Conservation (phyloP, 768 basidiomycete genomes). For the Suillus sp. region DNA sequence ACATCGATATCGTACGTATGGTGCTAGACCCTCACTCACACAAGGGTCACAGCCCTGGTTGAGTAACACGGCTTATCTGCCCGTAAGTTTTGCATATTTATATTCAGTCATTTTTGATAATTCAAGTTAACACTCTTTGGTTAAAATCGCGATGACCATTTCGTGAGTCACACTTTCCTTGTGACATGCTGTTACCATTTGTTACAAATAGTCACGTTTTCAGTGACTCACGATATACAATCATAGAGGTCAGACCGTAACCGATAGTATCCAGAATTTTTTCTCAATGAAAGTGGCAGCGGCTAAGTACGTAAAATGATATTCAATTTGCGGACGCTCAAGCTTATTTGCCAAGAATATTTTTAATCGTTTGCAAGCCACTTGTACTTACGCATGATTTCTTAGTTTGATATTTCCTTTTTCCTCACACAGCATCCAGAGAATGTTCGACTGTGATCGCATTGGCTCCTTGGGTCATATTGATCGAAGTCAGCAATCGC, state of each 20-base stretch:
- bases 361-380: constrained; percentile 13
- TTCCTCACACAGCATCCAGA: neutral
- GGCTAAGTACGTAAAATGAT: constrained; percentile 47
- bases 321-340: constrained; percentile 35
- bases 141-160: too few species aligned
- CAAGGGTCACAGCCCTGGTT: constrained; percentile 31
- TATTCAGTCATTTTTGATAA: neutral
- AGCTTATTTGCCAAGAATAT: constrained; percentile 41
- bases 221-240: too few species aligned
- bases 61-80: constrained; percentile 18
- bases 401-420: neutral
- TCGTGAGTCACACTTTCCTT: too few species aligned
- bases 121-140: neutral
- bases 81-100: constrained; percentile 26
- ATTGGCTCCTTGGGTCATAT: neutral
- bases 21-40: constrained; percentile 15
- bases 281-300: constrained; percentile 36
- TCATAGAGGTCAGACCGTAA: too few species aligned
- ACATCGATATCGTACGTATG: constrained; percentile 20
- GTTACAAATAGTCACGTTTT: too few species aligned
- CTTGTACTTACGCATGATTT: constrained; percentile 24
- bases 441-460: neutral
- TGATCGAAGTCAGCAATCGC: neutral
- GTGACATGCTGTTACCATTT: too few species aligned
- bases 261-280: too few species aligned